Conservation (phyloP, 2,329 filamentous ascomycete species). For the Cyclaneusma minus region DNA sequence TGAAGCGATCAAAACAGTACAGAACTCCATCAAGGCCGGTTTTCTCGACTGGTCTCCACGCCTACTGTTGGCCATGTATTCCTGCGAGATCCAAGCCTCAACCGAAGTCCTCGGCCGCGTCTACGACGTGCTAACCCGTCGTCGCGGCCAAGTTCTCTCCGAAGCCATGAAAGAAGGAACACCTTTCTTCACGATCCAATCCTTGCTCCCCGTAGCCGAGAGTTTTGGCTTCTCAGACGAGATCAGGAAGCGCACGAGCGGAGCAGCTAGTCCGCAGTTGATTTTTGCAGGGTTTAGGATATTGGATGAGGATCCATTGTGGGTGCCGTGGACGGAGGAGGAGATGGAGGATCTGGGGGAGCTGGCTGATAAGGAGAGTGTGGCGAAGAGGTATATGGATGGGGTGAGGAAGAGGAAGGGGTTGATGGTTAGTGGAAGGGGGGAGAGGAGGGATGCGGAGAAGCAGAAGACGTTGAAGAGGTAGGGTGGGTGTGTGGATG, state of each 20-base stretch:
- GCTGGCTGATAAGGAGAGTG: constrained; percentile 84
- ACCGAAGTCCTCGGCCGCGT: constrained; percentile 89
- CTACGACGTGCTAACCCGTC: constrained; percentile 93
- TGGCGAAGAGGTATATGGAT: constrained; percentile 94
- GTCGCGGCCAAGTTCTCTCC: constrained; percentile 74
- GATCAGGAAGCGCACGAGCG: constrained; percentile 85
- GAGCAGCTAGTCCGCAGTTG: constrained; percentile 81
- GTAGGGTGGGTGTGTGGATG: no score
- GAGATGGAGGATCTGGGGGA: constrained; percentile 93
- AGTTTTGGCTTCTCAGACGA: constrained; percentile 94
- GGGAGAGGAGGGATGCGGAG: constrained; percentile 72
- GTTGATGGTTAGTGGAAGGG: constrained; percentile 61
- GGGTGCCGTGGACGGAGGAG: constrained; percentile 93
- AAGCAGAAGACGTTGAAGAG: constrained; percentile 66
- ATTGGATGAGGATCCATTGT: constrained; percentile 90
- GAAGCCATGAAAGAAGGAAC: constrained; percentile 91
- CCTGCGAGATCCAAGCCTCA: constrained; percentile 90
- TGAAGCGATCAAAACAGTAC: constrained; percentile 81
- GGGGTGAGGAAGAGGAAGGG: constrained; percentile 76
- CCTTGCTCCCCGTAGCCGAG: constrained; percentile 79
- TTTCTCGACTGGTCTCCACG: constrained; percentile 94
- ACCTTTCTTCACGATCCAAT: constrained; percentile 88
- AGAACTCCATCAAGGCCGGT: constrained; percentile 65
- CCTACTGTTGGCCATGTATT: constrained; percentile 96
- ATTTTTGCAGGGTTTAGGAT: constrained; percentile 89